phyloP scores from a whole-genome alignment of 2,329 filamentous ascomycete species.

The Monilinia fructigena region DNA sequence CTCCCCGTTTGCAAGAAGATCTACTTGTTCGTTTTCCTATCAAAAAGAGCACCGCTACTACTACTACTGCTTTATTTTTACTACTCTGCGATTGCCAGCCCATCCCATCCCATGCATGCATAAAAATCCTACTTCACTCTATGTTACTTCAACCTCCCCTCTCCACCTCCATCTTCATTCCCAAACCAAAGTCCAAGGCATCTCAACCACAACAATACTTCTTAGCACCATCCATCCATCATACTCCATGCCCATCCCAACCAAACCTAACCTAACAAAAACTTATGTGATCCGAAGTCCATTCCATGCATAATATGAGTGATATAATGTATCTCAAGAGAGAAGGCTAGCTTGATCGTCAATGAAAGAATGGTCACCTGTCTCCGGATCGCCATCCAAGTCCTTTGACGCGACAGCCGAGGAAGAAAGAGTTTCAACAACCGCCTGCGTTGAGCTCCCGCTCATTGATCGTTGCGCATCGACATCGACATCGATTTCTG shows the following conservation, averaged over 20 bases:
- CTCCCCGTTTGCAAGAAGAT: background rate
- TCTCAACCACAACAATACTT: slow-evolving; percentile 2
- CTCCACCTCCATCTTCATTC: background rate
- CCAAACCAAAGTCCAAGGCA: background rate
- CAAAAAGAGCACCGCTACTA: slow-evolving; percentile 3
- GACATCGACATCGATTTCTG: slow-evolving; percentile 32
- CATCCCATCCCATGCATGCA: background rate
- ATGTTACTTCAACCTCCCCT: too few species aligned
- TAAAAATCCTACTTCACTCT: background rate
- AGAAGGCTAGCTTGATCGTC: slow-evolving; percentile 37
- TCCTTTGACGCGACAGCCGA: slow-evolving; percentile 16
- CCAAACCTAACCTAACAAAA: slow-evolving; percentile 9
- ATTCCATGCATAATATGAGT: slow-evolving; percentile 12
- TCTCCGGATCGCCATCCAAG: slow-evolving; percentile 24
- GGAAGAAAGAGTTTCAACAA: slow-evolving; percentile 24
- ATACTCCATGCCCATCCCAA: slow-evolving; percentile 13
- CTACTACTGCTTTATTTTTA: too few species aligned
- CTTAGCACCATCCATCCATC: slow-evolving; percentile 11
- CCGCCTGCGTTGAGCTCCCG: slow-evolving; percentile 26
- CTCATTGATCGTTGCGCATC: slow-evolving; percentile 13
- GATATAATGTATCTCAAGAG: slow-evolving; percentile 29
- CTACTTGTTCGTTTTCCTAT: slow-evolving; percentile 15
- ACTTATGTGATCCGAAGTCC: slow-evolving; percentile 1
- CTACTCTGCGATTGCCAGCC: background rate
- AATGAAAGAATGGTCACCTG: slow-evolving; percentile 27